Conservation (phyloP, 805 yeast species). For the Wickerhamiella bombiphila region DNA sequence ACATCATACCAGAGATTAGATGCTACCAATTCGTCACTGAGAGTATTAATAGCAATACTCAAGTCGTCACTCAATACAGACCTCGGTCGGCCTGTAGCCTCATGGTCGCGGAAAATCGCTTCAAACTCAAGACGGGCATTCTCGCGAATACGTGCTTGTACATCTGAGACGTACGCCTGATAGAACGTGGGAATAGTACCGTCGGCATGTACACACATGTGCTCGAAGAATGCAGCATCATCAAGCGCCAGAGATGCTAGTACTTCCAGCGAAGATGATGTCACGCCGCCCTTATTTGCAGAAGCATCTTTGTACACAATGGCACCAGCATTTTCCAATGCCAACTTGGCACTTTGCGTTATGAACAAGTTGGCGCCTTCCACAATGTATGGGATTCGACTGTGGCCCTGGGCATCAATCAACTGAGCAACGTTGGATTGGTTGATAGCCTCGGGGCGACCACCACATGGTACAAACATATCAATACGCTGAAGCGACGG, state of each 20-base stretch:
- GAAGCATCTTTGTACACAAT: slow-evolving; percentile 89
- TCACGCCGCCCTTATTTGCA: slow-evolving; percentile 96
- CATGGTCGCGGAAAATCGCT: slow-evolving; percentile 67
- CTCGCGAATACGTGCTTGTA: slow-evolving; percentile 54
- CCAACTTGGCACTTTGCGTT: slow-evolving; percentile 83
- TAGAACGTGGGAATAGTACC: slow-evolving; percentile 57
- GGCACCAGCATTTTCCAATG: slow-evolving; percentile 75
- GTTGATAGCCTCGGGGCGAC: slow-evolving; percentile 93
- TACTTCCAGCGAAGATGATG: slow-evolving; percentile 90
- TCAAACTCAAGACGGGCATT: slow-evolving; percentile 81
- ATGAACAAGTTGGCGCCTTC: slow-evolving; percentile 96
- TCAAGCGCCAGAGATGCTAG: slow-evolving; percentile 84
- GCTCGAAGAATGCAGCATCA: slow-evolving; percentile 61
- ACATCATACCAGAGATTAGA: slow-evolving; percentile 76
- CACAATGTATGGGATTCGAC: slow-evolving; percentile 72
- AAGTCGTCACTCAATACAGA: slow-evolving; percentile 62
- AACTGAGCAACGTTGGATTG: slow-evolving; percentile 61
- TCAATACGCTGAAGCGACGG: slow-evolving; percentile 54
- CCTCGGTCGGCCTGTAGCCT: slow-evolving; percentile 45
- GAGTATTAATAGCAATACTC: slow-evolving; percentile 67
- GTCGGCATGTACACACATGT: slow-evolving; percentile 55
- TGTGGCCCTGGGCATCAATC: slow-evolving; percentile 65
- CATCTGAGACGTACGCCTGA: slow-evolving; percentile 68
- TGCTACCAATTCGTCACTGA: slow-evolving; percentile 71
- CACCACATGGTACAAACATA: slow-evolving; percentile 96